A percentile compares a stretch with the other conserved stretches of the same genome.
phyloP scores from a whole-genome alignment of 495 filamentous ascomycete species.

The Tuber calosporum region DNA sequence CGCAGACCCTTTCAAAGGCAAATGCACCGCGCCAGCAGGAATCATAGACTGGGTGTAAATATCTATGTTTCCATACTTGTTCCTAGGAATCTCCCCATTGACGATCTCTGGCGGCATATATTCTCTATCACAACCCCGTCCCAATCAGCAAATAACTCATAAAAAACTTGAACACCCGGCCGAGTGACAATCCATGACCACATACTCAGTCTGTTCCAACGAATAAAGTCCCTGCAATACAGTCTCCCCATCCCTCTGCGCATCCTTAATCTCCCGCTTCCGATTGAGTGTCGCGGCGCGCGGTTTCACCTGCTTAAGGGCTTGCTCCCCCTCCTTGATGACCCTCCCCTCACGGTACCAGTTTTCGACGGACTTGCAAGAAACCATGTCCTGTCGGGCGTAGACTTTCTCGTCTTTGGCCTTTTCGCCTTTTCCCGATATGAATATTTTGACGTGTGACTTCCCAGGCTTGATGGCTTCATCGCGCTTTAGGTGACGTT shows the following conservation, averaged over 20 bases:
- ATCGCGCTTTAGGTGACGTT: slow-evolving; percentile 83
- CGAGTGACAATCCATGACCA: slow-evolving; percentile 41
- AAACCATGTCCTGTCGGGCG: slow-evolving; percentile 66
- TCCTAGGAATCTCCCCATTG: slow-evolving; percentile 84
- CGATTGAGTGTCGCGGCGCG: slow-evolving; percentile 82
- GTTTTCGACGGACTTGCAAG: slow-evolving; percentile 84
- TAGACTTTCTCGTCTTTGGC: slow-evolving; percentile 72
- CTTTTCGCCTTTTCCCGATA: slow-evolving; percentile 58
- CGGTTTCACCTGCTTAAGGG: slow-evolving; percentile 80
- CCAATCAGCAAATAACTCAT: neutral
- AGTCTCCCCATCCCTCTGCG: slow-evolving; percentile 69
- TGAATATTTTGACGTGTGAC: slow-evolving; percentile 66
- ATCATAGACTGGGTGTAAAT: slow-evolving; percentile 92
- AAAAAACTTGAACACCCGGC: slow-evolving; percentile 1
- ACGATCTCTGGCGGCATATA: slow-evolving; percentile 69
- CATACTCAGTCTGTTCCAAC: slow-evolving; percentile 82
- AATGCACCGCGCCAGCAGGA: slow-evolving; percentile 71
- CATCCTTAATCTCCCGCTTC: slow-evolving; percentile 83
- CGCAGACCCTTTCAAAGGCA: slow-evolving; percentile 67
- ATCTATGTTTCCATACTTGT: slow-evolving; percentile 94
- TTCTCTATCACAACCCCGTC: slow-evolving; percentile 14
- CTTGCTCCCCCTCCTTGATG: slow-evolving; percentile 59
- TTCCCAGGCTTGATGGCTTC: slow-evolving; percentile 72
- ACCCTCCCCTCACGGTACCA: slow-evolving; percentile 96
- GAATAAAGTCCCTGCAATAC: slow-evolving; percentile 80